Conservation (phyloP, 176 grass and related monocot genomes). For the Bromus sterilis region DNA sequence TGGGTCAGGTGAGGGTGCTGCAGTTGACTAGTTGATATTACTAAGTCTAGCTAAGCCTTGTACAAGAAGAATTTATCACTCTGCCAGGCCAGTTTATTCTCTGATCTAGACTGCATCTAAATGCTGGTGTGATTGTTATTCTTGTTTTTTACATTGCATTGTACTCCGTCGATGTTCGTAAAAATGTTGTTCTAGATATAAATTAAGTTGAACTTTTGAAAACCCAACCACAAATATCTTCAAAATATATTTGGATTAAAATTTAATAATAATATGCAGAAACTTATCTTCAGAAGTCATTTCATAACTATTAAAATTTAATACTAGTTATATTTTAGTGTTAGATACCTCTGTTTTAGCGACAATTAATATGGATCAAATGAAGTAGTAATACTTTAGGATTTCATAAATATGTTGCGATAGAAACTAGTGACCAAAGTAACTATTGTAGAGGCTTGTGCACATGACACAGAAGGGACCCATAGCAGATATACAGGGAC, state of each 20-base stretch:
- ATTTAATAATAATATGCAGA: too few relatives aligned
- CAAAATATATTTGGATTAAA: background rate
- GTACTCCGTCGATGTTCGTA: background rate
- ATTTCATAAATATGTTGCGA: background rate
- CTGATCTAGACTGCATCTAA: background rate
- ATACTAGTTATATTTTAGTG: too few relatives aligned
- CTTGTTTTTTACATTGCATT: background rate
- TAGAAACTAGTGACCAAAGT: background rate
- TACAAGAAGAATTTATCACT: background rate
- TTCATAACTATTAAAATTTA: background rate
- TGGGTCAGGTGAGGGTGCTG: background rate
- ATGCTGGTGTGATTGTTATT: background rate
- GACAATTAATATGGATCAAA: too few relatives aligned
- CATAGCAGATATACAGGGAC: background rate
- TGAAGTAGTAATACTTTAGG: too few relatives aligned
- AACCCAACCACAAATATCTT: background rate
- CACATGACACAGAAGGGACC: slow-evolving; percentile 13
- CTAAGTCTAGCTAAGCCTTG: background rate
- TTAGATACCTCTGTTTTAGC: too few relatives aligned
- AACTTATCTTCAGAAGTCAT: background rate
- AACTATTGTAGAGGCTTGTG: background rate
- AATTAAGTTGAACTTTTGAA: background rate
- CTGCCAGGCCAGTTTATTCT: background rate
- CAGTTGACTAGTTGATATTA: background rate
- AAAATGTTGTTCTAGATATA: background rate